Evolutionary conservation across 176 grass and related monocot species (phyloP).

Genomic region (Echinochloa phyllopogon): DNA sequence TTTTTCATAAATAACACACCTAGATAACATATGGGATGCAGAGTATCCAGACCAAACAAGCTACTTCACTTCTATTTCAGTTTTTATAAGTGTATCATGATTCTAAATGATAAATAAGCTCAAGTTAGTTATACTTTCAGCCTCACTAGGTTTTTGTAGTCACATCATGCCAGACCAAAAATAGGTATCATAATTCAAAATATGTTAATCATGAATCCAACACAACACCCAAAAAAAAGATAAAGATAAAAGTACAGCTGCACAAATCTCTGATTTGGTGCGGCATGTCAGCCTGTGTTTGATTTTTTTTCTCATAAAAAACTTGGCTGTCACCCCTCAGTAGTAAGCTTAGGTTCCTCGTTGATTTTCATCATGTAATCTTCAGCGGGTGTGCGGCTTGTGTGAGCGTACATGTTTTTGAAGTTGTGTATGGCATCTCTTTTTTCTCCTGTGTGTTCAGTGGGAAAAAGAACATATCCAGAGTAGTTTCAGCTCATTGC

Average conservation of each 20-base stretch:
- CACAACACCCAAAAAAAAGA: neutral
- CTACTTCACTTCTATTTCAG: slow-evolving; percentile 23
- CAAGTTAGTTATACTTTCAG: slow-evolving; percentile 7
- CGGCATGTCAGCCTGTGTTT: neutral
- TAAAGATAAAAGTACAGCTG: neutral
- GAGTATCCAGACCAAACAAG: slow-evolving; percentile 18
- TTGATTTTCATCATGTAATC: neutral
- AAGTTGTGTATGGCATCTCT: neutral
- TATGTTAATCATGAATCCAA: slow-evolving; percentile 16
- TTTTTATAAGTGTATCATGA: slow-evolving; percentile 15
- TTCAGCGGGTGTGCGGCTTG: no score
- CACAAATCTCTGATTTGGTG: neutral
- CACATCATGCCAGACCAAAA: slow-evolving; percentile 15
- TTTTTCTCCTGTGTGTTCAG: neutral
- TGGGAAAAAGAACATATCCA: neutral
- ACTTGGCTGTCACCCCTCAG: neutral
- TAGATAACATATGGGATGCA: neutral
- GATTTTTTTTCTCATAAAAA: neutral
- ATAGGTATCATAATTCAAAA: slow-evolving; percentile 17
- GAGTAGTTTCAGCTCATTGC: slow-evolving; percentile 20
- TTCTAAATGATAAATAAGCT: slow-evolving; percentile 31
- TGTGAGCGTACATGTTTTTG: neutral
- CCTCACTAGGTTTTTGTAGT: slow-evolving; percentile 7
- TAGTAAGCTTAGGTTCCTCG: neutral
- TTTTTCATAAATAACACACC: slow-evolving; percentile 3